Evolutionary conservation across 2,329 filamentous ascomycete species (phyloP).

Genomic region (Penicillium sp.): DNA sequence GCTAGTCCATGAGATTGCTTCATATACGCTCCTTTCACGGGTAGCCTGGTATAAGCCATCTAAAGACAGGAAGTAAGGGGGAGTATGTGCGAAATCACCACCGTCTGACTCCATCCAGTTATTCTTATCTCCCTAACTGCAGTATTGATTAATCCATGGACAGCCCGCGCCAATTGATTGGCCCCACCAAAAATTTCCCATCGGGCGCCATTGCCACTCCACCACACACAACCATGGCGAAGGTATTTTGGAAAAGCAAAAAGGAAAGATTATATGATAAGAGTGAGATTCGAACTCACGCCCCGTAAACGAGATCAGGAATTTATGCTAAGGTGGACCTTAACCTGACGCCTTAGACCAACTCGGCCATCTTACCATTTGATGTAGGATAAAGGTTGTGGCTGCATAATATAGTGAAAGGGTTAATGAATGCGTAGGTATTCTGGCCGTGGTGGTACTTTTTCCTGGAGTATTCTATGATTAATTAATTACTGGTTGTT

Average conservation of each 20-base stretch:
- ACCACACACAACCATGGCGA: not conserved
- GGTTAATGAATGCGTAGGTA: not conserved
- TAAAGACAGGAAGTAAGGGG: no score
- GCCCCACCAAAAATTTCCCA: not conserved
- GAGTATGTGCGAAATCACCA: no score
- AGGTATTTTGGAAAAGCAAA: not conserved
- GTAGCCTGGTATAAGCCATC: no score
- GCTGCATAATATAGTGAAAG: not conserved
- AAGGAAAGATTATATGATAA: conserved; percentile 21
- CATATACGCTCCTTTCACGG: no score
- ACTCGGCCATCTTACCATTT: conserved; percentile 37
- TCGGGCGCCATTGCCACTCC: not conserved
- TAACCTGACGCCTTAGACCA: conserved; percentile 41
- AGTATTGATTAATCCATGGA: no score
- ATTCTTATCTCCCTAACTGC: no score
- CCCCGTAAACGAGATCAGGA: conserved; percentile 24
- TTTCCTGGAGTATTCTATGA: no score
- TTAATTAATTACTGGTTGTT: no score
- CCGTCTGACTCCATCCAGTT: no score
- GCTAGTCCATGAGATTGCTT: no score
- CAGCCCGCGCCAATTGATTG: not conserved
- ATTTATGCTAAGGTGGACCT: conserved; percentile 30
- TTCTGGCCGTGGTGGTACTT: no score
- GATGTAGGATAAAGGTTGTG: not conserved
- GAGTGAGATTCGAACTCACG: conserved; percentile 29